Evolutionary conservation across 345 rosid species (phyloP).

Genomic region (Noccaea bulbosa): DNA sequence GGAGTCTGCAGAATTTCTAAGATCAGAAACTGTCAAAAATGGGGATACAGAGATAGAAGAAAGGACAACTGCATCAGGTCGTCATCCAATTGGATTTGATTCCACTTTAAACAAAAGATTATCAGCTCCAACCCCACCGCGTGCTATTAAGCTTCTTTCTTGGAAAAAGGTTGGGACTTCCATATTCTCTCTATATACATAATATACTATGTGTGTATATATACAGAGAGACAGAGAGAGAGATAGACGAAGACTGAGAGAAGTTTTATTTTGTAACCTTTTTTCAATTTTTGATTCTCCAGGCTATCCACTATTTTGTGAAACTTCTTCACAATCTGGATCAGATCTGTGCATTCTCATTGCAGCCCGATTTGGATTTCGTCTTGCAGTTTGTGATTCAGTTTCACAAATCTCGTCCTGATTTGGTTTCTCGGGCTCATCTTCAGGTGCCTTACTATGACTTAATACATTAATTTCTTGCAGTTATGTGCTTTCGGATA

Average conservation of each 20-base stretch:
- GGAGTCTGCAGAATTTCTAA: slow-evolving; percentile 58
- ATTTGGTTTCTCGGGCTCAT: slow-evolving; percentile 93
- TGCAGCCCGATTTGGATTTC: slow-evolving; percentile 73
- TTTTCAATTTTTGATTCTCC: slow-evolving; percentile 41
- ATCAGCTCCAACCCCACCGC: slow-evolving; percentile 96
- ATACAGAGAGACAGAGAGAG: background rate
- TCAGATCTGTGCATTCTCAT: slow-evolving; percentile 65
- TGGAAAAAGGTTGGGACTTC: slow-evolving; percentile 73
- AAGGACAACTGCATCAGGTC: slow-evolving; percentile 87
- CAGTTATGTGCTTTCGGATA: slow-evolving; percentile 21
- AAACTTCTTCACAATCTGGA: slow-evolving; percentile 95
- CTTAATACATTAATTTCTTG: background rate
- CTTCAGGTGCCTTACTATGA: slow-evolving; percentile 67
- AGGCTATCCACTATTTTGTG: slow-evolving; percentile 86
- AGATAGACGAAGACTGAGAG: background rate
- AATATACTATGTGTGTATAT: background rate
- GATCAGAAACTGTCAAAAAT: slow-evolving; percentile 45
- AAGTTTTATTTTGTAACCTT: slow-evolving; percentile 30
- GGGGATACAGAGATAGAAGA: slow-evolving; percentile 53
- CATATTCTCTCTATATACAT: slow-evolving; percentile 12
- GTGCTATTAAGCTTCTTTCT: slow-evolving; percentile 82
- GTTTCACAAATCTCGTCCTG: slow-evolving; percentile 91
- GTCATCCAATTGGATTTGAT: slow-evolving; percentile 86
- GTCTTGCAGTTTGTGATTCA: slow-evolving; percentile 73
- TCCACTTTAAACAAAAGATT: slow-evolving; percentile 78